These are phyloP conservation scores for Phytophthora quininea DNA, from an alignment of 352 stramenopile species.

Conservation along the genomic window DNA sequence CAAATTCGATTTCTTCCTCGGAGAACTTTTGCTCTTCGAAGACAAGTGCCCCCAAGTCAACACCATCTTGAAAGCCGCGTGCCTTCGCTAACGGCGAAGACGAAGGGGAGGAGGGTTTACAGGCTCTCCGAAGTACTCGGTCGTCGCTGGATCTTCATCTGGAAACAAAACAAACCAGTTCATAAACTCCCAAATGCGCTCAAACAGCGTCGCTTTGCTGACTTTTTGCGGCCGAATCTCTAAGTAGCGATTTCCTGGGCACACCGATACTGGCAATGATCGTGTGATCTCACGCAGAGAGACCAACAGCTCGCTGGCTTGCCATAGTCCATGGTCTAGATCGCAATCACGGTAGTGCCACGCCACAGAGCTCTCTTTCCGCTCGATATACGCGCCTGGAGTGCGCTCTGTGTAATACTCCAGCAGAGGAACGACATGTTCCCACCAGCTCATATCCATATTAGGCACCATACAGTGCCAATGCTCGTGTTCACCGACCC, in stretches of 20 bases:
- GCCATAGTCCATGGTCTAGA: conserved; percentile 86
- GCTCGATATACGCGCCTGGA: conserved; percentile 83
- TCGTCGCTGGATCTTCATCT: conserved; percentile 65
- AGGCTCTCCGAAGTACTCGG: conserved; percentile 74
- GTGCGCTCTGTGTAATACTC: conserved; percentile 88
- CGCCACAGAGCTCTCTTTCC: conserved; percentile 84
- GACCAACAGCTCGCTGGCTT: conserved; percentile 89
- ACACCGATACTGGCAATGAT: conserved; percentile 75
- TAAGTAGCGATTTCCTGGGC: conserved; percentile 74
- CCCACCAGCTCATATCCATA: conserved; percentile 82
- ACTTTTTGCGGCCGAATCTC: conserved; percentile 79
- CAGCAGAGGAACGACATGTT: conserved; percentile 76
- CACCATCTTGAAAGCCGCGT: conserved; percentile 29
- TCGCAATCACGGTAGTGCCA: conserved; percentile 93
- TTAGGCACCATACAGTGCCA: conserved; percentile 86
- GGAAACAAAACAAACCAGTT: conserved; percentile 73
- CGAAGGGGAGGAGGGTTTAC: conserved; percentile 30
- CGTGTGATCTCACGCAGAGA: conserved; percentile 78
- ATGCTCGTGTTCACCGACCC: conserved; percentile 57
- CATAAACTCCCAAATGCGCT: conserved; percentile 88
- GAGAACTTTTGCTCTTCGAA: conserved; percentile 17
- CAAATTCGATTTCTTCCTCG: conserved; percentile 14
- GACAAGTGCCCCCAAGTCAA: conserved; percentile 6
- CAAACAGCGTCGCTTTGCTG: conserved; percentile 82
- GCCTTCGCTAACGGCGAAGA: conserved; percentile 60